A percentile compares a stretch with the other conserved stretches of the same genome.
Evolutionary conservation across 306 rosid genomes (phyloP).

Genomic region (Sophora flavescens): DNA sequence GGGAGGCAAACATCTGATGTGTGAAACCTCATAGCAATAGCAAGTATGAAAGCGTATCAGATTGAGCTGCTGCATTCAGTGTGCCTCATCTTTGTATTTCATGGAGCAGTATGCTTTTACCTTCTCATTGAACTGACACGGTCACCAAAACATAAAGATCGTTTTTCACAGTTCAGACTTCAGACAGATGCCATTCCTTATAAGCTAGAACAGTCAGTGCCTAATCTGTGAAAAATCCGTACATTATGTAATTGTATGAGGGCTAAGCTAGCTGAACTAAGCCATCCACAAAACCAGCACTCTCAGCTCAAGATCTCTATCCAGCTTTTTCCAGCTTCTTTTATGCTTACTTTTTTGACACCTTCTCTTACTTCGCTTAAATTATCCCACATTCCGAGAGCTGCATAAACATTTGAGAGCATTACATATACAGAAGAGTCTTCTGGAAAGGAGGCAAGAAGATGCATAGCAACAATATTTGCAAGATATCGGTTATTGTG

Average conservation of each 20-base stretch:
- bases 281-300: slow-evolving; percentile 41
- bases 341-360: slow-evolving; percentile 61
- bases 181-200: background rate
- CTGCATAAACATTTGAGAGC: slow-evolving; percentile 78
- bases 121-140: slow-evolving; percentile 27
- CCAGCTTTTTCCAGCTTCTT: slow-evolving; percentile 90
- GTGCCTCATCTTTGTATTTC: slow-evolving; percentile 12
- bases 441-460: slow-evolving; percentile 64
- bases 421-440: slow-evolving; percentile 78
- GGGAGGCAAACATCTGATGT: slow-evolving; percentile 15
- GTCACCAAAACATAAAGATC: slow-evolving; percentile 35
- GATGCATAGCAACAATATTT: slow-evolving; percentile 59
- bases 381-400: slow-evolving; percentile 82
- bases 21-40: slow-evolving; percentile 34
- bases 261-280: slow-evolving; percentile 32
- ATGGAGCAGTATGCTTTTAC: slow-evolving; percentile 29
- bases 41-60: slow-evolving; percentile 21
- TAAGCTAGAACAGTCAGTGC: slow-evolving; percentile 19
- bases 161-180: slow-evolving; percentile 42
- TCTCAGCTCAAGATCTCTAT: slow-evolving; percentile 72
- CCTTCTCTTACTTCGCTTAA: slow-evolving; percentile 68
- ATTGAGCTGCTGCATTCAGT: slow-evolving; percentile 31
- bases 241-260: background rate
- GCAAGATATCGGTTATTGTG: slow-evolving; percentile 69
- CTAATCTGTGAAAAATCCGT: slow-evolving; percentile 17